These are phyloP conservation scores for Amaranthus hypochondriacus DNA, from an alignment of 148 eudicot species.

Conservation along the genomic window DNA sequence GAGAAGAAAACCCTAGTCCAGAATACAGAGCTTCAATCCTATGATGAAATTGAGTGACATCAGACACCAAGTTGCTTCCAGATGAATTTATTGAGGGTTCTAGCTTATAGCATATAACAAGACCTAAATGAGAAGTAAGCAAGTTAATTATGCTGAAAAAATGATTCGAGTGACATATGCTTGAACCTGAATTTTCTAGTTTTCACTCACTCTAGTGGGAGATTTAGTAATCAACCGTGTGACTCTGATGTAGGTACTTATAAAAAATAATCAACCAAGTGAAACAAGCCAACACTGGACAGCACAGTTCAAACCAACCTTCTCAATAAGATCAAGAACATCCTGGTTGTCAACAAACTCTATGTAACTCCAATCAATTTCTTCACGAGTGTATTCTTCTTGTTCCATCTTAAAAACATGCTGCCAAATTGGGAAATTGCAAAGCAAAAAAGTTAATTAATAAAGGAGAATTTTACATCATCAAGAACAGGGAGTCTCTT, in stretches of 20 bases:
- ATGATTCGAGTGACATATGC: too few species aligned
- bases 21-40: too few species aligned
- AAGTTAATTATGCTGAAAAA: too few species aligned
- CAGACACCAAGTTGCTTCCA: too few species aligned
- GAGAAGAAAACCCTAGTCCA: too few species aligned
- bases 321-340: constrained; percentile 95
- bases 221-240: not conserved
- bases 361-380: constrained; percentile 97
- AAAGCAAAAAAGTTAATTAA: not conserved
- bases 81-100: too few species aligned
- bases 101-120: too few species aligned
- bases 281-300: constrained; percentile 8
- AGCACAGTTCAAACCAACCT: constrained; percentile 42
- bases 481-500: not conserved
- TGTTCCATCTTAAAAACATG: constrained; percentile 99
- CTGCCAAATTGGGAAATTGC: constrained; percentile 35
- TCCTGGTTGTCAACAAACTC: constrained; percentile 95
- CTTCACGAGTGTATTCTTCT: constrained; percentile 97
- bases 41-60: too few species aligned
- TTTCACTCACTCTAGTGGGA: not conserved
- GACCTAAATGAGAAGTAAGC: too few species aligned
- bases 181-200: too few species aligned
- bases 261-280: not conserved
- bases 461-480: not conserved
- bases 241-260: too few species aligned